Conservation (phyloP, 768 basidiomycete genomes). For the Kwoniella botswanensis region DNA sequence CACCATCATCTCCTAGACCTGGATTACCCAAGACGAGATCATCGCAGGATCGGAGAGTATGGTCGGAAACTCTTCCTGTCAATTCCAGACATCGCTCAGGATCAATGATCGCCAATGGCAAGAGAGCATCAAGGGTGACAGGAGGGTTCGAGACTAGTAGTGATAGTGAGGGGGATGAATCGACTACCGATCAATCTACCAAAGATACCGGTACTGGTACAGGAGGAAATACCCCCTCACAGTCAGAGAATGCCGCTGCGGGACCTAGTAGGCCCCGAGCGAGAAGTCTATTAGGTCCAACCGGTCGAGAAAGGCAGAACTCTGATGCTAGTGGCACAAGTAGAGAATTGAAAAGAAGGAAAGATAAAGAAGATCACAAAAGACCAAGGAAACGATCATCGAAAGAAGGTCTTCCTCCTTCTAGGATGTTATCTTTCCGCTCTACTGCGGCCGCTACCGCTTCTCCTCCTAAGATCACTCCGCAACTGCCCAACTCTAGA, state of each 20-base stretch:
- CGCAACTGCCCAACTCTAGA: slow-evolving; percentile 17
- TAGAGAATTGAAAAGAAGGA: slow-evolving; percentile 13
- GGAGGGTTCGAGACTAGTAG: slow-evolving; percentile 44
- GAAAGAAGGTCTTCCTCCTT: slow-evolving; percentile 4
- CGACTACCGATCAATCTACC: slow-evolving; percentile 10
- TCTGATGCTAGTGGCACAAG: slow-evolving; percentile 23
- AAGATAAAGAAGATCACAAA: background rate
- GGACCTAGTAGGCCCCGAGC: slow-evolving; percentile 22
- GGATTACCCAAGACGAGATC: slow-evolving; percentile 9
- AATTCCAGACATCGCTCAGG: slow-evolving; percentile 17
- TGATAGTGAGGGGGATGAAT: slow-evolving; percentile 21
- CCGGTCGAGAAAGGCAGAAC: slow-evolving; percentile 12
- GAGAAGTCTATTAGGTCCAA: slow-evolving; percentile 15
- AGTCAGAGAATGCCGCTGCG: slow-evolving; percentile 11
- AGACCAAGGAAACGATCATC: slow-evolving; percentile 3
- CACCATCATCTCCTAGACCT: background rate
- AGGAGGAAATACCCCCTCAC: slow-evolving; percentile 14
- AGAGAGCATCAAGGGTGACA: slow-evolving; percentile 36
- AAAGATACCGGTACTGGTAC: slow-evolving; percentile 9
- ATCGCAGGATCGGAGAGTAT: slow-evolving; percentile 28
- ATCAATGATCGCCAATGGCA: slow-evolving; percentile 31
- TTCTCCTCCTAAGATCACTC: slow-evolving; percentile 9
- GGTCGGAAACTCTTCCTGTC: slow-evolving; percentile 21
- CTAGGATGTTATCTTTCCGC: slow-evolving; percentile 5
- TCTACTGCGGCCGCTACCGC: background rate